Base-by-base conservation (phyloP, 805 yeast genomes). In the Saturnispora gosingensis region DNA sequence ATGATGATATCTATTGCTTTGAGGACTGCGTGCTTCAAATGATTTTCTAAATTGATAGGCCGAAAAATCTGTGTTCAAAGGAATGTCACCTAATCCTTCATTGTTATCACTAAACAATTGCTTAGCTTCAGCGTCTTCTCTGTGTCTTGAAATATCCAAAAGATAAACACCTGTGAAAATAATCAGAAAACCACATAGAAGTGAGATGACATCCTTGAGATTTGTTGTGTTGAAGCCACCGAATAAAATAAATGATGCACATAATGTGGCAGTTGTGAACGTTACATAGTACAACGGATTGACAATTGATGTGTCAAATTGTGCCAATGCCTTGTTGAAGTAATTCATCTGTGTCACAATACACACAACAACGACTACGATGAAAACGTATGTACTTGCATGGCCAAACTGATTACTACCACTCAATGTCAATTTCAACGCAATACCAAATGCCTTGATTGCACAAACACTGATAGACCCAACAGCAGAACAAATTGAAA, bases 391-490 rank as follows among this genome's bases (percentile, higher is more conserved):
- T 0, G 97, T 88, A 35, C 93, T 83, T 8, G 83, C 72, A 61
- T 88, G 93, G 2, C 88, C 77, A 67, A 88, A 87, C 72, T 88
- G 97, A 69, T 89, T 88, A 68, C 82, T 85, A 7, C 97, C 97
- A 39, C 80, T 72, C 20, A 88, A 72, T 1, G 96, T 87, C 63
- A 88, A 76, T 69, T 88, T 88, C 62, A 88, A 73, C 1, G 96
- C 96, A 59, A 88, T 85, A 35, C 97, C 97, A 69, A 88, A 88
- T 0, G 95, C 96, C 71, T 88, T 88, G 69, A 88, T 89, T 27
- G 95, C 74, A 85, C 90, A 89, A 50, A 88, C 95, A 5, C 93
- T 83, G 48, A 88, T 84, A 2, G 95, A 86, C 2, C 97, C 97
- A 51, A 88, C 96, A 2, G 88, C 73, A 2, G 95, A 85, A 68